Evolutionary conservation across 106 monocot genomes (phyloP).

Genomic region (Dendrobium huoshanense): DNA sequence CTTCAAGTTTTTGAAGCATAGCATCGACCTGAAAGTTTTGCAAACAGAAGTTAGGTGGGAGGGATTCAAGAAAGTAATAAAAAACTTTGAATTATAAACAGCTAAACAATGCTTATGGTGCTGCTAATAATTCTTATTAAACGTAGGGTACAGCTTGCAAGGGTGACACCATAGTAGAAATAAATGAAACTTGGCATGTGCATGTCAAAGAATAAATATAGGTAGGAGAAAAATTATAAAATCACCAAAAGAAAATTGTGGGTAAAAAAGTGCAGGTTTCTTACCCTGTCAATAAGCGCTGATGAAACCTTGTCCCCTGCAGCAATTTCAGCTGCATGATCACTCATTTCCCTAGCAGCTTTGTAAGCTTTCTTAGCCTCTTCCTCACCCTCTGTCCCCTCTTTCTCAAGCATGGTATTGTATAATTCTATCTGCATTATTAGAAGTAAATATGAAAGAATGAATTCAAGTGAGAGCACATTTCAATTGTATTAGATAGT

Average conservation of each 20-base stretch:
- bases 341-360: constrained; percentile 58
- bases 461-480: background rate
- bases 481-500: background rate
- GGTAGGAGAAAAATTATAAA: background rate
- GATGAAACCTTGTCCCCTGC: constrained; percentile 62
- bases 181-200: background rate
- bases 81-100: background rate
- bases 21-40: constrained; percentile 51
- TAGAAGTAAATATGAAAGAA: background rate
- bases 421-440: constrained; percentile 76
- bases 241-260: background rate
- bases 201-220: background rate
- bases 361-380: constrained; percentile 90
- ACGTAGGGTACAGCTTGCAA: background rate
- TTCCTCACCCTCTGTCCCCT: constrained; percentile 89
- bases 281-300: constrained; percentile 76
- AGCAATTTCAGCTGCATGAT: constrained; percentile 56
- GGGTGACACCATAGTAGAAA: background rate
- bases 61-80: background rate
- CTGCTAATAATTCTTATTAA: background rate
- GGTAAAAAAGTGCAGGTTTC: background rate
- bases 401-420: constrained; percentile 79
- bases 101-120: background rate
- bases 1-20: constrained; percentile 86
- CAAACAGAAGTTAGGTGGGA: background rate